phyloP scores from a whole-genome alignment of 108 stramenopile genomes.

The Poteriospumella lacustris region DNA sequence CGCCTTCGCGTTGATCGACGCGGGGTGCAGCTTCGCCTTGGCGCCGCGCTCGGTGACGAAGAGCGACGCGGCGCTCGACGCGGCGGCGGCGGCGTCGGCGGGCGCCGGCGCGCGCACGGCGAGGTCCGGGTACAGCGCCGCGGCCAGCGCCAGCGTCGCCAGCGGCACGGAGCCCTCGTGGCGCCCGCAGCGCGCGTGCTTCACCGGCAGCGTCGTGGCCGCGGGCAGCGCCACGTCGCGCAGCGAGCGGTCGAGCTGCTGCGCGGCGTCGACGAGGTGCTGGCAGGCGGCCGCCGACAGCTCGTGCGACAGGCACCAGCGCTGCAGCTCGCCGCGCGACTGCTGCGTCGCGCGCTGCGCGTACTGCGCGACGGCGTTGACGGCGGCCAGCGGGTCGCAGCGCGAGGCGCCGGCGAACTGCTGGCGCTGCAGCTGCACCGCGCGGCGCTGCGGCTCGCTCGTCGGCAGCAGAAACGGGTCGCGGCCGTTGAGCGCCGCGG shows the following conservation, averaged over 20 bases:
- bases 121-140: background rate
- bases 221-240: background rate
- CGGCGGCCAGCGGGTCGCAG: background rate
- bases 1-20: slow-evolving; percentile 7
- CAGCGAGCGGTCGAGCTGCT: background rate
- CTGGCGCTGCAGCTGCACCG: background rate
- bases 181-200: background rate
- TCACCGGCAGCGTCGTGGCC: background rate
- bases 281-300: no score
- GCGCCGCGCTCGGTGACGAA: slow-evolving; percentile 13
- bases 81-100: no score
- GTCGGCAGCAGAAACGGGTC: slow-evolving; percentile 49
- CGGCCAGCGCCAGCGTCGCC: background rate
- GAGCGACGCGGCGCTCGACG: background rate
- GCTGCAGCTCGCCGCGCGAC: no score
- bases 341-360: background rate
- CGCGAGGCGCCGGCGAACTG: no score
- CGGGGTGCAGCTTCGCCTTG: slow-evolving; percentile 15
- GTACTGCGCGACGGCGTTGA: background rate
- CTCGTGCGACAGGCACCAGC: no score
- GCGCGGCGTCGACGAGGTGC: no score
- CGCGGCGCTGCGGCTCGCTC: background rate
- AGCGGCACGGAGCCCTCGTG: background rate
- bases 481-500: slow-evolving; percentile 41
- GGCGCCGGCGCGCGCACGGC: background rate